Conservation (phyloP, 345 rosid species). For the Angophora floribunda region DNA sequence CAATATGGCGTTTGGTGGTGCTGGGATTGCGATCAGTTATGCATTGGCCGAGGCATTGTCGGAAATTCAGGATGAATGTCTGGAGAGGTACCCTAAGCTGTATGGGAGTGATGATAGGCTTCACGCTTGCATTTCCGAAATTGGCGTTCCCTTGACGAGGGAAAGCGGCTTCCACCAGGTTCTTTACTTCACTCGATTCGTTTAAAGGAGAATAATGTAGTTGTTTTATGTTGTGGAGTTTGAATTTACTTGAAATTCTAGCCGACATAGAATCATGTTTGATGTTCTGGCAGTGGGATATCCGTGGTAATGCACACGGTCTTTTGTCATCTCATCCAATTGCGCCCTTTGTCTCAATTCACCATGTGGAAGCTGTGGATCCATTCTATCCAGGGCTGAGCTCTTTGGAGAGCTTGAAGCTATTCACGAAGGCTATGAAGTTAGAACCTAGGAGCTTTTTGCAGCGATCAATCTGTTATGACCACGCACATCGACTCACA, state of each 20-base stretch:
- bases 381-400: slow-evolving; percentile 76
- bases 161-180: slow-evolving; percentile 97
- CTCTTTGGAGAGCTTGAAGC: slow-evolving; percentile 58
- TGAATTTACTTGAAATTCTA: neutral
- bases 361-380: slow-evolving; percentile 81
- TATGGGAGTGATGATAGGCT: slow-evolving; percentile 95
- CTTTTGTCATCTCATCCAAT: slow-evolving; percentile 73
- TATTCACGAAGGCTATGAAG: slow-evolving; percentile 68
- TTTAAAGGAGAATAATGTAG: neutral
- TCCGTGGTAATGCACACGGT: slow-evolving; percentile 75
- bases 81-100: slow-evolving; percentile 70
- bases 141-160: slow-evolving; percentile 75
- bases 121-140: slow-evolving; percentile 88
- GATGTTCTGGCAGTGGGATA: slow-evolving; percentile 69
- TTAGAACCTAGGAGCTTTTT: slow-evolving; percentile 62
- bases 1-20: slow-evolving; percentile 95
- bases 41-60: slow-evolving; percentile 73
- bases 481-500: slow-evolving; percentile 36
- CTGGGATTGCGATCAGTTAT: slow-evolving; percentile 84
- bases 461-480: slow-evolving; percentile 81
- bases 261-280: neutral
- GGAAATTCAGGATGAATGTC: slow-evolving; percentile 54
- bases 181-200: neutral
- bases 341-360: slow-evolving; percentile 80
- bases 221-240: neutral